Conservation (phyloP, 2,329 filamentous ascomycete species). For the Geosmithia flava region DNA sequence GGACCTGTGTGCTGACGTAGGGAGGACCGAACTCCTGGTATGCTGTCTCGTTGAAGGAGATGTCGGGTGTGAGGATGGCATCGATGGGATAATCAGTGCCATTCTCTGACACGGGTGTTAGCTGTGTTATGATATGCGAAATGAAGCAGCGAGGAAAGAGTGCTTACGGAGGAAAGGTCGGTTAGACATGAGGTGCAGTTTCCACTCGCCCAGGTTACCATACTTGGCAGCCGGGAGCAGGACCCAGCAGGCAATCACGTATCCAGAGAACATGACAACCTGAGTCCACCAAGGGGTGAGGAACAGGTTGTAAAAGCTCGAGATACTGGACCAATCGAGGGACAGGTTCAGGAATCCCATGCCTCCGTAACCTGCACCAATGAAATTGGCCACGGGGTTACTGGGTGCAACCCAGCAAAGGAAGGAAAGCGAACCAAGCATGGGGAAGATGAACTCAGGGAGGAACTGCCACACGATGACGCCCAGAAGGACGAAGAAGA, state of each 20-base stretch:
- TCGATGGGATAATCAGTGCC: slow-evolving; percentile 21
- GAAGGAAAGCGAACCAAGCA: slow-evolving; percentile 46
- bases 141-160: neutral
- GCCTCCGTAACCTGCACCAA: slow-evolving; percentile 47
- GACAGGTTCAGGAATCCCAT: slow-evolving; percentile 49
- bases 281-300: slow-evolving; percentile 48
- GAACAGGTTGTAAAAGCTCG: slow-evolving; percentile 36
- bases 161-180: slow-evolving; percentile 27
- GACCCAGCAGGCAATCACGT: slow-evolving; percentile 44
- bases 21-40: slow-evolving; percentile 36
- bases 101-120: slow-evolving; percentile 7
- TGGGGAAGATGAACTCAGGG: slow-evolving; percentile 47
- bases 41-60: slow-evolving; percentile 32
- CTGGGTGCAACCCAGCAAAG: slow-evolving; percentile 51
- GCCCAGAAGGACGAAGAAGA: slow-evolving; percentile 38
- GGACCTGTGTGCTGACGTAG: slow-evolving; percentile 43
- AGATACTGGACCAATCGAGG: slow-evolving; percentile 49
- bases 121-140: neutral
- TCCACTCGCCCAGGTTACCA: slow-evolving; percentile 37
- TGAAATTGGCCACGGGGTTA: slow-evolving; percentile 45
- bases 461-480: slow-evolving; percentile 50
- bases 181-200: slow-evolving; percentile 46
- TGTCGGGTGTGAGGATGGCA: slow-evolving; percentile 17
- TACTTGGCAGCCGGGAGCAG: slow-evolving; percentile 46
- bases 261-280: slow-evolving; percentile 40